Percentiles rank a stretch among this genome's conserved stretches.
Conservation (phyloP, 768 basidiomycete species). For the Sporobolomyces phaffii region DNA sequence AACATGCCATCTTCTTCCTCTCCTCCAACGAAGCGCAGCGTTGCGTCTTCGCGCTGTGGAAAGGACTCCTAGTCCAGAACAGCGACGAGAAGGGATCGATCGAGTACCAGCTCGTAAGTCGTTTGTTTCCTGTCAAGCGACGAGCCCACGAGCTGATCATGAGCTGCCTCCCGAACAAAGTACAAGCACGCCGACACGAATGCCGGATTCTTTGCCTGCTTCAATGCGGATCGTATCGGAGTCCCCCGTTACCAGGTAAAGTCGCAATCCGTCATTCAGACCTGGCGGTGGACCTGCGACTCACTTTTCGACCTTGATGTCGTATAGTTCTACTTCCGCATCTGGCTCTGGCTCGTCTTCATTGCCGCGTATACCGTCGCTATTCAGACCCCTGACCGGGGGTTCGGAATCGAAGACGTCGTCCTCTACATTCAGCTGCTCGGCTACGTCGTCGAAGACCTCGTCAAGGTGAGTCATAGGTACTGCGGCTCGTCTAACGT, state of each 20-base stretch:
- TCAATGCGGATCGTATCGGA: slow-evolving; percentile 31
- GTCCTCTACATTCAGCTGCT: slow-evolving; percentile 40
- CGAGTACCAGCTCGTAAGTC: slow-evolving; percentile 34
- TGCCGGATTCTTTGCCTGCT: slow-evolving; percentile 21
- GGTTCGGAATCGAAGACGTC: slow-evolving; percentile 36
- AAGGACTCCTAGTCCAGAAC: slow-evolving; percentile 37
- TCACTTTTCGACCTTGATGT: too few relatives aligned
- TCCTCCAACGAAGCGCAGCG: slow-evolving; percentile 40
- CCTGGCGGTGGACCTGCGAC: too few relatives aligned
- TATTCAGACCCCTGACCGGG: slow-evolving; percentile 42
- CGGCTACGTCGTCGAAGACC: slow-evolving; percentile 41
- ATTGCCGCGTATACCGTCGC: slow-evolving; percentile 39
- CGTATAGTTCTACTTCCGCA: slow-evolving; percentile 36
- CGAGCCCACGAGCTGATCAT: too few relatives aligned
- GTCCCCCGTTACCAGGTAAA: slow-evolving; percentile 42
- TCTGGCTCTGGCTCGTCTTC: slow-evolving; percentile 42
- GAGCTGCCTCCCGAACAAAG: slow-evolving; percentile 7
- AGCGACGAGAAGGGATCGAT: slow-evolving; percentile 1
- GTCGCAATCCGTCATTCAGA: too few relatives aligned
- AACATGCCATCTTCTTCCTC: slow-evolving; percentile 42
- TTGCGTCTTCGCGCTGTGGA: slow-evolving; percentile 41
- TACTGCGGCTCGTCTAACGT: too few relatives aligned
- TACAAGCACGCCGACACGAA: slow-evolving; percentile 30
- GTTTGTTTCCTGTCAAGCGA: too few relatives aligned
- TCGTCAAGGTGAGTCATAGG: slow-evolving; percentile 31